A percentile compares a stretch with the other conserved stretches of the same genome.
phyloP scores from a whole-genome alignment of 257 asterid species.

The Leptodermis oblonga region DNA sequence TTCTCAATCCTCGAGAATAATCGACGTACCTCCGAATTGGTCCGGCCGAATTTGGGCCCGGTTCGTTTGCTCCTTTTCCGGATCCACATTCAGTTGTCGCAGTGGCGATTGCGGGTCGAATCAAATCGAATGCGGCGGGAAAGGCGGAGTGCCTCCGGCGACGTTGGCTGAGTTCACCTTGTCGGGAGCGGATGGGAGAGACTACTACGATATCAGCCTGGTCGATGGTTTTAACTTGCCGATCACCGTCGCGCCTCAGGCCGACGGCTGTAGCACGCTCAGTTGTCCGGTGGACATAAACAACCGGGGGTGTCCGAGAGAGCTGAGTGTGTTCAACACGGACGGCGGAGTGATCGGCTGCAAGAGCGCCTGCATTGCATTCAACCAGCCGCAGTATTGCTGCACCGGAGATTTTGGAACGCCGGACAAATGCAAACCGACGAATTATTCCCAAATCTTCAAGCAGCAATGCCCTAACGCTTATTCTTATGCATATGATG shows the following conservation, averaged over 20 bases:
- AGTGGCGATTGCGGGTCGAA: constrained; percentile 44
- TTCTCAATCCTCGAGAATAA: constrained; percentile 17
- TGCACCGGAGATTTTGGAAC: constrained; percentile 13
- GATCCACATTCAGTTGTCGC: constrained; percentile 30
- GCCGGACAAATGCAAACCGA: constrained; percentile 16
- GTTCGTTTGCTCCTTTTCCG: constrained; percentile 22
- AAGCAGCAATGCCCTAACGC: constrained; percentile 21
- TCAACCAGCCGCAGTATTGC: constrained; percentile 21
- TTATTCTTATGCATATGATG: constrained; percentile 28
- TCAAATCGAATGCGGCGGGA: constrained; percentile 13
- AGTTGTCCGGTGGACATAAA: constrained; percentile 47
- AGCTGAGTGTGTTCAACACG: constrained; percentile 29
- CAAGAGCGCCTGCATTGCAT: constrained; percentile 22
- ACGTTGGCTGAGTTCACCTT: constrained; percentile 20
- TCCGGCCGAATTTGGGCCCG: constrained; percentile 57
- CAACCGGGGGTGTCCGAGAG: constrained; percentile 37
- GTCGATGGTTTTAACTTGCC: constrained; percentile 71
- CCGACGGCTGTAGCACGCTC: constrained; percentile 40
- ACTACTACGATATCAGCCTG: constrained; percentile 22
- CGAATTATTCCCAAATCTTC: constrained; percentile 5
- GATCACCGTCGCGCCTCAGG: constrained; percentile 36
- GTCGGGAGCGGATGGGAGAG: constrained; percentile 3
- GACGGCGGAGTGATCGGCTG: constrained; percentile 52
- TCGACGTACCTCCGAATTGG: constrained; percentile 34
- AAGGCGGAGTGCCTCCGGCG: constrained; percentile 18